Conservation (phyloP, 2,329 filamentous ascomycete genomes). For the Alternaria sp. region DNA sequence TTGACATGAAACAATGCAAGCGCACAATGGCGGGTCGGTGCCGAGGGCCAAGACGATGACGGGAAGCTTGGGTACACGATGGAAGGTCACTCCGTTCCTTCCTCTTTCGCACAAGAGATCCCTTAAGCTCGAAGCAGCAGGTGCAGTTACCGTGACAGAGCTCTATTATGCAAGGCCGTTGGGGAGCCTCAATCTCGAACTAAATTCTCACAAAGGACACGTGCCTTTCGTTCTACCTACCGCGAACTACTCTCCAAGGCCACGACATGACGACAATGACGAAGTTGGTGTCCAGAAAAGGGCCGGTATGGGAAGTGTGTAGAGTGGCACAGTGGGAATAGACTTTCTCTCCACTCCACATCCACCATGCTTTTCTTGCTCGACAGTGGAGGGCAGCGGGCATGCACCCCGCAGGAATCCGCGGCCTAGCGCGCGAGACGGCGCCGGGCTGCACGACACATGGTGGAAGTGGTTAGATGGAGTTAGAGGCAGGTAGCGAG, state of each 20-base stretch:
- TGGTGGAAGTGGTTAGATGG: constrained; percentile 1
- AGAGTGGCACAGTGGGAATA: neutral
- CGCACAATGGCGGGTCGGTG: neutral
- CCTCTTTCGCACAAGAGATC: constrained; percentile 12
- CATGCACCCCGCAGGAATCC: constrained; percentile 27
- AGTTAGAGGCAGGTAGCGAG: neutral
- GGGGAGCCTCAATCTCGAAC: neutral
- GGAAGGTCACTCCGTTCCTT: constrained; percentile 2
- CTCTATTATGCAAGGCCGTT: constrained; percentile 2
- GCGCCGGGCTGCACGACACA: constrained; percentile 5
- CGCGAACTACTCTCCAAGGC: neutral
- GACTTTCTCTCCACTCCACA: constrained; percentile 4
- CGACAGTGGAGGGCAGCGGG: neutral
- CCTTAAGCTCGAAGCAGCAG: constrained; percentile 14
- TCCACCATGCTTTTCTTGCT: neutral
- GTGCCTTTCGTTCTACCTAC: neutral
- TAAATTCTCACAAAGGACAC: neutral
- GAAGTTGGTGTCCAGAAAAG: neutral
- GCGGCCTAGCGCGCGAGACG: constrained; percentile 2
- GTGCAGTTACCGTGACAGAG: constrained; percentile 3
- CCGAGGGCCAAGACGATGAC: neutral
- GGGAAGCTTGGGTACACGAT: neutral
- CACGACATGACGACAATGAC: neutral
- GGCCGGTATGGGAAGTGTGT: neutral
- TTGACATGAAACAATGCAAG: neutral